Conservation (phyloP, 2,329 filamentous ascomycete genomes). For the Tolypocladium tropicale region DNA sequence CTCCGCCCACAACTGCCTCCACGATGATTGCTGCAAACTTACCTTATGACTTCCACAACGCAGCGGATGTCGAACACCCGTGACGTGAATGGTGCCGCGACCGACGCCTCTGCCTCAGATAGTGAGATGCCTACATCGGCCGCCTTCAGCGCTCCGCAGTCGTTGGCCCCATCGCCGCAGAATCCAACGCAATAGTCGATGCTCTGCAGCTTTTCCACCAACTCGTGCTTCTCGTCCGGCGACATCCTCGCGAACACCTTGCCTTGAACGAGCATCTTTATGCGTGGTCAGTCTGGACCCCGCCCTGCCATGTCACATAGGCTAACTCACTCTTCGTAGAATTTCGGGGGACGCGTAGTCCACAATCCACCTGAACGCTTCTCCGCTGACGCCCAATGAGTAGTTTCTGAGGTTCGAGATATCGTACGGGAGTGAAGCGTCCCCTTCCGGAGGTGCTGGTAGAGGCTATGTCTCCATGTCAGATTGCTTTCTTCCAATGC, state of each 20-base stretch:
- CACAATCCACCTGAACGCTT: conserved; percentile 93
- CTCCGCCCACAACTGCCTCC: not conserved
- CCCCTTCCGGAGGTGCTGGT: conserved; percentile 57
- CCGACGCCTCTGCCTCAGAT: conserved; percentile 93
- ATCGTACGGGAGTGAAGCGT: conserved; percentile 79
- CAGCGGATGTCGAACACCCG: conserved; percentile 94
- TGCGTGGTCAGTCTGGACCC: not conserved
- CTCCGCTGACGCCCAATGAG: conserved; percentile 79
- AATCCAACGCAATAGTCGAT: conserved; percentile 94
- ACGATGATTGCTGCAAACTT: conserved; percentile 13
- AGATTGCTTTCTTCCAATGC: not conserved
- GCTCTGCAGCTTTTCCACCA: conserved; percentile 93
- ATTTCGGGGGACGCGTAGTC: conserved; percentile 80
- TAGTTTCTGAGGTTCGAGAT: conserved; percentile 76
- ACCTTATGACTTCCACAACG: conserved; percentile 83
- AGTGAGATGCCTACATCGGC: conserved; percentile 96
- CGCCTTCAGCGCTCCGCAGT: conserved; percentile 92
- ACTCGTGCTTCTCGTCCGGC: conserved; percentile 94
- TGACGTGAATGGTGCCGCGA: conserved; percentile 96
- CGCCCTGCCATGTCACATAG: not conserved
- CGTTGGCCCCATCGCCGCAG: conserved; percentile 94
- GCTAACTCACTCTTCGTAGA: conserved; percentile 49
- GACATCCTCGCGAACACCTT: conserved; percentile 98
- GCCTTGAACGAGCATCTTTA: conserved; percentile 75
- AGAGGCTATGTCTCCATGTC: conserved; percentile 43